phyloP scores from a whole-genome alignment of 2,329 filamentous ascomycete genomes.

The Mycocentrospora acerina region DNA sequence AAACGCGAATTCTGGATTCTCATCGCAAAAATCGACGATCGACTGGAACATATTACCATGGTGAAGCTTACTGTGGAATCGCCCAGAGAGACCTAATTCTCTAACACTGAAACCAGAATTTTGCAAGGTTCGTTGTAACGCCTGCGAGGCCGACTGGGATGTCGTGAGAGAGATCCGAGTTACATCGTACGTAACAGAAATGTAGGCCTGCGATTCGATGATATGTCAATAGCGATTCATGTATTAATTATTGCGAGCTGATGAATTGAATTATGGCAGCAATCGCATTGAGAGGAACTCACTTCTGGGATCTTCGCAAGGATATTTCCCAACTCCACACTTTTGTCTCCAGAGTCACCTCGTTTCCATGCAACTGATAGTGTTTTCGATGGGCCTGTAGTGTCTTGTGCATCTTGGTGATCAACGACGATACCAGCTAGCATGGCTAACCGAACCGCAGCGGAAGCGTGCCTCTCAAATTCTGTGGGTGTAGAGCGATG shows the following conservation, averaged over 20 bases:
- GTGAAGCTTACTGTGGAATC: conserved; percentile 2
- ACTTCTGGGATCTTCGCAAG: not conserved
- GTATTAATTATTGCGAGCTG: no score
- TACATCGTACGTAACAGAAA: conserved; percentile 1
- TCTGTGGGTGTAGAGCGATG: not conserved
- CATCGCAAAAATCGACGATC: not conserved
- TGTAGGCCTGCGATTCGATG: not conserved
- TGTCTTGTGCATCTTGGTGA: not conserved
- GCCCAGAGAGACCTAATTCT: conserved; percentile 1
- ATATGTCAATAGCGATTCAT: not conserved
- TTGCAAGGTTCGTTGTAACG: not conserved
- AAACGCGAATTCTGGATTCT: not conserved
- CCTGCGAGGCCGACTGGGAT: not conserved
- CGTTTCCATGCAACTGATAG: conserved; percentile 1
- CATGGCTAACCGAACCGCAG: conserved; percentile 2
- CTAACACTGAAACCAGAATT: not conserved
- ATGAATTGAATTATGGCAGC: no score
- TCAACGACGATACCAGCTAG: conserved; percentile 1
- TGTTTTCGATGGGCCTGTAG: not conserved
- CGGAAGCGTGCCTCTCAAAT: not conserved
- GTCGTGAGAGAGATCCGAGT: conserved; percentile 1
- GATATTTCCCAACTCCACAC: not conserved
- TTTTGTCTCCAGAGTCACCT: not conserved
- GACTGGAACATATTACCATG: not conserved
- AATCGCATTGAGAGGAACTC: no score